Conservation (phyloP, 2,329 filamentous ascomycete genomes). For the Apiospora malaysiana region DNA sequence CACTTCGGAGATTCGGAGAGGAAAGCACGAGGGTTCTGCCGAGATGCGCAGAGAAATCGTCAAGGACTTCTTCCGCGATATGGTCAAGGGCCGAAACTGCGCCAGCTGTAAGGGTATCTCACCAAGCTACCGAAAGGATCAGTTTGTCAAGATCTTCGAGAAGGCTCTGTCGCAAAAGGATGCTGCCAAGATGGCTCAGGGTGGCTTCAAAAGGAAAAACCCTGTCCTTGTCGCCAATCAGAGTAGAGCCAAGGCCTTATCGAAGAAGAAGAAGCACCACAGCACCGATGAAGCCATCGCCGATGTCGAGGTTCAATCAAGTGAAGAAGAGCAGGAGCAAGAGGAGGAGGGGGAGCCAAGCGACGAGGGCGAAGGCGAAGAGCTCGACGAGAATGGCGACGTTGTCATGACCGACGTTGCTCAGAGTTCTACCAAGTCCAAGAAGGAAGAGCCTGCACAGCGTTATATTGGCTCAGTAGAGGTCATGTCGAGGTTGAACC, state of each 20-base stretch:
- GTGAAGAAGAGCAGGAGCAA: constrained; percentile 47
- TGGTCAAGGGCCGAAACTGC: constrained; percentile 75
- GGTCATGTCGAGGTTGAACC: constrained; percentile 76
- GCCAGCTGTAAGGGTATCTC: constrained; percentile 71
- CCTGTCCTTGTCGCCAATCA: constrained; percentile 63
- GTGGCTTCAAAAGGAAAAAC: constrained; percentile 70
- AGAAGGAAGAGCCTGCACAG: constrained; percentile 54
- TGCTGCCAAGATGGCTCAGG: constrained; percentile 75
- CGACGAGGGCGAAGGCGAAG: constrained; percentile 51
- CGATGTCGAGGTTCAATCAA: constrained; percentile 63
- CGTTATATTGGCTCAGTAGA: constrained; percentile 84
- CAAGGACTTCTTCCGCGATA: constrained; percentile 79
- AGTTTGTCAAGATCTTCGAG: constrained; percentile 92
- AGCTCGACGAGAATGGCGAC: constrained; percentile 60
- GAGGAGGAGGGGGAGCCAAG: constrained; percentile 50
- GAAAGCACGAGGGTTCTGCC: constrained; percentile 83
- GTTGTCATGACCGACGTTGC: constrained; percentile 62
- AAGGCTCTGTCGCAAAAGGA: constrained; percentile 78
- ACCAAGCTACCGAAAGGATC: constrained; percentile 85
- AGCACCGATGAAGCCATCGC: constrained; percentile 73
- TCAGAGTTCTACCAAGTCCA: constrained; percentile 35
- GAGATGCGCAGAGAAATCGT: constrained; percentile 78
- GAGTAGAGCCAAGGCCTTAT: constrained; percentile 37
- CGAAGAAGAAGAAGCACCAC: constrained; percentile 48
- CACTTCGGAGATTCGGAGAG: constrained; percentile 56